A percentile compares a stretch with the other conserved stretches of the same genome.
Conservation (phyloP, 73 alveolate species). For the Tetrahymena thermophila region DNA sequence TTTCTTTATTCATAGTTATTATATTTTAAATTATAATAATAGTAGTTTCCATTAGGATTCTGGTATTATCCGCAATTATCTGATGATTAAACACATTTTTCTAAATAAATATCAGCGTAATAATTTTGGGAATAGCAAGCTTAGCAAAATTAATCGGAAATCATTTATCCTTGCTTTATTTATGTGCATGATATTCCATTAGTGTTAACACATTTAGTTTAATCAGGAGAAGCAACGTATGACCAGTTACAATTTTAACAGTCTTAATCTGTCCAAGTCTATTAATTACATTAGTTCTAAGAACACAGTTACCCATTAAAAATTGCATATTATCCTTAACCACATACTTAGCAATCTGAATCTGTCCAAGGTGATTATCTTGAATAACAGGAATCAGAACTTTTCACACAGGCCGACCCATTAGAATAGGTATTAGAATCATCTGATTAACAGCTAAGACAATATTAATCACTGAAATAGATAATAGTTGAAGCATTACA, state of each 20-base stretch:
- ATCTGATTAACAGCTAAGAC: background rate
- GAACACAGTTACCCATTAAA: background rate
- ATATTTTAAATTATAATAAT: too few relatives aligned
- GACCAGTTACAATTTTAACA: background rate
- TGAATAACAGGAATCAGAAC: background rate
- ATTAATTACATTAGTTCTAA: background rate
- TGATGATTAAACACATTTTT: background rate
- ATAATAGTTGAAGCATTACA: background rate
- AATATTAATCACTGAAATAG: background rate
- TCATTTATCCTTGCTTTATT: background rate
- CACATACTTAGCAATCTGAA: background rate
- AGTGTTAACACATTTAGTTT: background rate
- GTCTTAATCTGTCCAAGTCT: background rate
- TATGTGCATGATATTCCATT: background rate
- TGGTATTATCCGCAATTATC: background rate
- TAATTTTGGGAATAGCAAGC: background rate
- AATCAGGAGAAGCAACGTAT: background rate
- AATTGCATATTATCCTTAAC: background rate
- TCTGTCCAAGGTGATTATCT: background rate
- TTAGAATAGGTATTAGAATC: background rate
- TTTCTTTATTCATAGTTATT: background rate
- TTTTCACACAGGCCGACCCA: background rate
- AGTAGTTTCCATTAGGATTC: background rate
- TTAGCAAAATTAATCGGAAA: background rate
- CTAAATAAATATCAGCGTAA: background rate